Conservation (phyloP, 768 basidiomycete genomes). For the Pisolithus microcarpus region DNA sequence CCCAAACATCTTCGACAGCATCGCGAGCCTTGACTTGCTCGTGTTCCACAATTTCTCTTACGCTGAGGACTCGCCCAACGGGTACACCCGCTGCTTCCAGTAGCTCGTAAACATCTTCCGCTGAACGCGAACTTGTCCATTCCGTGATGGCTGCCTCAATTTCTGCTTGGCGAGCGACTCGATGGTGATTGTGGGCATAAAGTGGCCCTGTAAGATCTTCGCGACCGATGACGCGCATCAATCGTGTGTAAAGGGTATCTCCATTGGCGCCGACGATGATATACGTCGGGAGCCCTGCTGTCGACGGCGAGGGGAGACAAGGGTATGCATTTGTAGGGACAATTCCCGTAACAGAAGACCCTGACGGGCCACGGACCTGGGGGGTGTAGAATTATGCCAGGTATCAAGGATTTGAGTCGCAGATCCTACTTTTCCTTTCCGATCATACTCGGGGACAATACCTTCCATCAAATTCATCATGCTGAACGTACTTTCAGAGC, state of each 20-base stretch:
- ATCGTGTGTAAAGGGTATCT: slow-evolving; percentile 58
- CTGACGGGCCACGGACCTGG: slow-evolving; percentile 66
- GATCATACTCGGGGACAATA: slow-evolving; percentile 67
- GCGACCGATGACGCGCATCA: slow-evolving; percentile 56
- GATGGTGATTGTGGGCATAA: slow-evolving; percentile 39
- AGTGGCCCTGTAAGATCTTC: slow-evolving; percentile 50
- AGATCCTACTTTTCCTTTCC: slow-evolving; percentile 50
- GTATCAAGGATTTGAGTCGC: background rate
- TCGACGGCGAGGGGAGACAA: slow-evolving; percentile 41
- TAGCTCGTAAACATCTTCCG: slow-evolving; percentile 45
- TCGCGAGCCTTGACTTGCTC: slow-evolving; percentile 52
- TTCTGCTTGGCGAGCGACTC: slow-evolving; percentile 36
- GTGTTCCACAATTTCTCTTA: slow-evolving; percentile 54
- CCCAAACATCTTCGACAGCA: slow-evolving; percentile 52
- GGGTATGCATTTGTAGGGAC: slow-evolving; percentile 73
- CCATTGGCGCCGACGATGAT: slow-evolving; percentile 70
- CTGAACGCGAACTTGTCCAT: slow-evolving; percentile 47
- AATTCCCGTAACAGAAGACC: slow-evolving; percentile 68
- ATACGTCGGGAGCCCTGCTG: slow-evolving; percentile 41
- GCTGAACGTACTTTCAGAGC: slow-evolving; percentile 25
- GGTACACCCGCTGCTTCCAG: slow-evolving; percentile 53
- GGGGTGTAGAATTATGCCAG: background rate
- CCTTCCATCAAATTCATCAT: slow-evolving; percentile 77
- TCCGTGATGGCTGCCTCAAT: slow-evolving; percentile 57
- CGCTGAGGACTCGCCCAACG: slow-evolving; percentile 55